Percentiles rank a stretch among this genome's conserved stretches.
Evolutionary conservation across 257 asterid species (phyloP).

Genomic region (Prunella vulgaris): DNA sequence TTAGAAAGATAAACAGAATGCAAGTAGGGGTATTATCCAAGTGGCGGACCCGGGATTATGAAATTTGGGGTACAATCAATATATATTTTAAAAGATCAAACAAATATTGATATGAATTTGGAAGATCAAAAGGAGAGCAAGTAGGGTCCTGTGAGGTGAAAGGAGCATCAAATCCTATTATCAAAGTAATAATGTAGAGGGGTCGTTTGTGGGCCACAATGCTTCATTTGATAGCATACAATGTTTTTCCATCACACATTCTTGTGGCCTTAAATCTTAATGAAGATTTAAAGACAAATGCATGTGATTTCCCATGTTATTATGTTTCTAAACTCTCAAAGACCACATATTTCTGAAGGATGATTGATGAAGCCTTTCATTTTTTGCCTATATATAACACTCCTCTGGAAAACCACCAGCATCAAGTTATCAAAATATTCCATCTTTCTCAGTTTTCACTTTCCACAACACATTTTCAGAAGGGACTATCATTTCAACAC

Average conservation of each 20-base stretch:
- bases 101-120: no score
- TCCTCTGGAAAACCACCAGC: background rate
- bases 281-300: slow-evolving; percentile 14
- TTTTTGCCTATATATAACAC: background rate
- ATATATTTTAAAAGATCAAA: no score
- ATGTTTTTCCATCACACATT: background rate
- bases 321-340: background rate
- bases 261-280: background rate
- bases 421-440: background rate
- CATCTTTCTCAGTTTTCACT: background rate
- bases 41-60: no score
- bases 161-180: no score
- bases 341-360: background rate
- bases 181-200: background rate
- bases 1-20: no score
- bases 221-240: background rate
- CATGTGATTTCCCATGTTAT: slow-evolving; percentile 11
- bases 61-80: no score
- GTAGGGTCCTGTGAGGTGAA: no score
- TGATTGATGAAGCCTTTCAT: background rate
- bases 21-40: no score
- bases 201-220: background rate
- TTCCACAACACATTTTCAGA: background rate
- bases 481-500: background rate
- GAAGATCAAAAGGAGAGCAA: no score